Conservation (phyloP, 179 eudicot species). For the Beta lomatogona region DNA sequence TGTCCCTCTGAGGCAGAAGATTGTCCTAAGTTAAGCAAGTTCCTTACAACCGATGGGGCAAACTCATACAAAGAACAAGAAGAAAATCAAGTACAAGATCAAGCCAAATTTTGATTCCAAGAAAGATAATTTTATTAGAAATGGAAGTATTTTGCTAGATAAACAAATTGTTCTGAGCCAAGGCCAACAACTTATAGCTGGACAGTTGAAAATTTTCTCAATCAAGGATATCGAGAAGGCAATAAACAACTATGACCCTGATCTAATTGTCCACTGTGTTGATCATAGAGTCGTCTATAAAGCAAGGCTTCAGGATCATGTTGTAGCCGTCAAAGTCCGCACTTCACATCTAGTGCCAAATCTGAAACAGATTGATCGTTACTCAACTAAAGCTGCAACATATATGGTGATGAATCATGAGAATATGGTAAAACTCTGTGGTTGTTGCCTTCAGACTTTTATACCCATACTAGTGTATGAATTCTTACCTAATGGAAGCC, state of each 20-base stretch:
- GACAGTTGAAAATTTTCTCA: conserved; percentile 19
- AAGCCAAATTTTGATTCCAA: neutral
- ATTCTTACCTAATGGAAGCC: conserved; percentile 14
- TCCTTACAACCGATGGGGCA: conserved; percentile 9
- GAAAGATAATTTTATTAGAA: conserved; percentile 16
- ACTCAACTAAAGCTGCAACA: conserved; percentile 16
- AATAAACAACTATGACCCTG: conserved; percentile 10
- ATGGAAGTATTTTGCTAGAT: conserved; percentile 28
- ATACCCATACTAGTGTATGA: conserved; percentile 24
- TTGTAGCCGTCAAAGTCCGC: conserved; percentile 11
- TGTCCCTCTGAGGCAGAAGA: no score
- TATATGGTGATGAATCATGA: conserved; percentile 19
- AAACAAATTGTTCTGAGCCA: conserved; percentile 25
- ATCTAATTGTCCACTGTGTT: neutral
- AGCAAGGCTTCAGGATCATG: neutral
- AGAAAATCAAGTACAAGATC: neutral
- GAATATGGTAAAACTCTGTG: conserved; percentile 24
- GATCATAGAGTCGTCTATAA: neutral
- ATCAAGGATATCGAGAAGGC: conserved; percentile 19
- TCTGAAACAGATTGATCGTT: neutral
- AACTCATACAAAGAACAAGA: neutral
- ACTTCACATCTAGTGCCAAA: neutral
- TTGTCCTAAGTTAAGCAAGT: no score
- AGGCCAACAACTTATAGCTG: conserved; percentile 10
- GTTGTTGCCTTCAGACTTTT: conserved; percentile 27